Conservation (phyloP, 2,329 filamentous ascomycete genomes). For the Lecanicillium sp. region DNA sequence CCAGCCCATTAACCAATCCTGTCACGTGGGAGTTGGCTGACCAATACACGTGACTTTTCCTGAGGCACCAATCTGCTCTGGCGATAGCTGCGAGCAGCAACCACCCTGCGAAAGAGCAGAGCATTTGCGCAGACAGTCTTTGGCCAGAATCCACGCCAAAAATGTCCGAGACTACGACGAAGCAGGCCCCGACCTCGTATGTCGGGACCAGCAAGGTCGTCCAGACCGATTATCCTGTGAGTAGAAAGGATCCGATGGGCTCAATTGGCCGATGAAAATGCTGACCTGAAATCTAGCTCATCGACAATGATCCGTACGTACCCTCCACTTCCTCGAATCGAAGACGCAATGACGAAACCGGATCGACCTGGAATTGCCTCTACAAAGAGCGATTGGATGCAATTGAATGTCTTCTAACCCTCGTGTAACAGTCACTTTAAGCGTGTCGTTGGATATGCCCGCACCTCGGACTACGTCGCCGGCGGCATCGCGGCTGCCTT, state of each 20-base stretch:
- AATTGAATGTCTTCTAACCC: slow-evolving; percentile 13
- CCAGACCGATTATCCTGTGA: slow-evolving; percentile 79
- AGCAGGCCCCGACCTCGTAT: slow-evolving; percentile 26
- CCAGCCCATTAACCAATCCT: slow-evolving; percentile 4
- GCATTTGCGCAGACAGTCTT: slow-evolving; percentile 18
- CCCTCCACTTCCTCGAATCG: slow-evolving; percentile 6
- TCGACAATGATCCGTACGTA: slow-evolving; percentile 93
- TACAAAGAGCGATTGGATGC: background rate
- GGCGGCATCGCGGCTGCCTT: slow-evolving; percentile 62
- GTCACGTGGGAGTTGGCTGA: slow-evolving; percentile 6
- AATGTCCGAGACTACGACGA: slow-evolving; percentile 31
- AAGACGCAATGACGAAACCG: background rate
- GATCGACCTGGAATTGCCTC: background rate
- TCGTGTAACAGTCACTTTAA: slow-evolving; percentile 65
- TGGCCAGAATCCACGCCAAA: slow-evolving; percentile 19
- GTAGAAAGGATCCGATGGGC: slow-evolving; percentile 26
- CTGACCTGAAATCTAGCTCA: slow-evolving; percentile 58
- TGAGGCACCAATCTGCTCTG: slow-evolving; percentile 20
- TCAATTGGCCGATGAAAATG: slow-evolving; percentile 15
- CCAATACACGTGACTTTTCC: slow-evolving; percentile 21
- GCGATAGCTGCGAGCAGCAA: slow-evolving; percentile 10
- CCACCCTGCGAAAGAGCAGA: slow-evolving; percentile 16
- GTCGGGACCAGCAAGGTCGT: slow-evolving; percentile 59
- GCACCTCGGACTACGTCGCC: slow-evolving; percentile 72
- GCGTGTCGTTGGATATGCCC: slow-evolving; percentile 81